Base-by-base conservation (phyloP, 208 protist species). In the Leishmania guyanensis region DNA sequence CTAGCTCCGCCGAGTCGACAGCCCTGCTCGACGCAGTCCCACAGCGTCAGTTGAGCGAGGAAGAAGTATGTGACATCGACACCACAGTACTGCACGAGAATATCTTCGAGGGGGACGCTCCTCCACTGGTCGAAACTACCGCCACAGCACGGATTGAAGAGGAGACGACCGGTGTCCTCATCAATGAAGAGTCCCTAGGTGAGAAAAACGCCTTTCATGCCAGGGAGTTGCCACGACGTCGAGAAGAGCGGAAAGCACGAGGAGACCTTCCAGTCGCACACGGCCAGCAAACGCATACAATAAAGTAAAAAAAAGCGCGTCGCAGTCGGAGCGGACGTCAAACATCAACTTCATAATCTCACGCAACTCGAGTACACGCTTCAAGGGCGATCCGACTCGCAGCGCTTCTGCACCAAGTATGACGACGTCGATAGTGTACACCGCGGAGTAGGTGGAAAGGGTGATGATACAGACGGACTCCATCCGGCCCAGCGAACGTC, bases 41-140 rank as follows among this genome's bases (percentile, higher is more conserved):
- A 78, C 12, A 94, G 74, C 54, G 86, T 68, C 5, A 84, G 16
- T 72, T 84, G 73, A 17, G 91, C 91, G 29, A 76, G 29, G 64
- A 94, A 94, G 75, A 94, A 94, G 72, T 92, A 89, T 80, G 91
- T 89, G 26, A 92, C 91, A 43, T 92, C 89, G 2, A 94, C 87
- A 22, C 87, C 88, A 64, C 91, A 94, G 85, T 94, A 94, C 74
- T 87, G 76, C 36, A 90, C 46, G n/a, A 94, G 83, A 46, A 91
- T 54, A 9, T 80, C 79, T 46, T 77, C 54, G 36, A 94, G 86
- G n/a, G 89, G 91, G 43, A 0, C 91, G 86, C 62, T 84, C 71
- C 68, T 88, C 86, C 91, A 94, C 36, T 77, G 56, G 29, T 94
- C 89, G 36, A 85, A 89, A 70, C 73, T 86, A 69, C 91, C 91